Conservation (phyloP, 805 yeast species). For the Huiozyma naganishii region DNA sequence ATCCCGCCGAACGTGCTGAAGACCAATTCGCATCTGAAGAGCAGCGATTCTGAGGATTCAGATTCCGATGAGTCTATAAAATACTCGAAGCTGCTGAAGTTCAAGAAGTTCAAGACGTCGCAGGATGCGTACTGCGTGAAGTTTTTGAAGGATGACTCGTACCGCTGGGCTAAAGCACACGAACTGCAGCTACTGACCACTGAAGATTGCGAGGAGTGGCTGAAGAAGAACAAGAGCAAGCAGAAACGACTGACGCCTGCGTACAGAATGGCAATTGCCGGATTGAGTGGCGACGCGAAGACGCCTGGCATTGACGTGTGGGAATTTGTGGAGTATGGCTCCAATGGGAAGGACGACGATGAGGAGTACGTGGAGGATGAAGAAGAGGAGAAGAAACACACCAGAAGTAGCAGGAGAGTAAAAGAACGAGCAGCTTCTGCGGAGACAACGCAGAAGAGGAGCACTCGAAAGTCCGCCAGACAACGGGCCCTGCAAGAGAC, state of each 20-base stretch:
- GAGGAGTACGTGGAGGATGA: slow-evolving; percentile 25
- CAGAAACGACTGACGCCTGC: slow-evolving; percentile 37
- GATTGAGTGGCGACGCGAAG: slow-evolving; percentile 11
- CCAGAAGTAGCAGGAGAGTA: slow-evolving; percentile 3
- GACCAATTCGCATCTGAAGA: slow-evolving; percentile 8
- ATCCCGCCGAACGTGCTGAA: slow-evolving; percentile 47
- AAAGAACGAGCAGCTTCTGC: slow-evolving; percentile 5
- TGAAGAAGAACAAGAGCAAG: slow-evolving; percentile 20
- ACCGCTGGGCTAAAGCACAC: slow-evolving; percentile 23
- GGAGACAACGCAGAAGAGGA: slow-evolving; percentile 7
- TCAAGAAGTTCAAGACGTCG: slow-evolving; percentile 12
- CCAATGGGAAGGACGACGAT: slow-evolving; percentile 23
- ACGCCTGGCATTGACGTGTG: slow-evolving; percentile 18
- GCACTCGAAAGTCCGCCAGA: slow-evolving; percentile 12
- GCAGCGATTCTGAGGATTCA: slow-evolving; percentile 1
- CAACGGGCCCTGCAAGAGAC: slow-evolving; percentile 12
- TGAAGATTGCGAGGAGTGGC: slow-evolving; percentile 18
- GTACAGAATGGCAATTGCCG: slow-evolving; percentile 40
- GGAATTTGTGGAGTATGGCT: slow-evolving; percentile 29
- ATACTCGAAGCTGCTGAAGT: slow-evolving; percentile 19
- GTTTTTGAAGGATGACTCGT: slow-evolving; percentile 27
- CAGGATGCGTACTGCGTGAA: slow-evolving; percentile 23
- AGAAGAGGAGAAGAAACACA: slow-evolving; percentile 12
- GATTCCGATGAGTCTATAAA: slow-evolving; percentile 12
- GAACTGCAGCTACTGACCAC: slow-evolving; percentile 15